Evolutionary conservation across 148 eudicot genomes (phyloP), one percentile per base, ranked within the genome.

Genomic region (Fagopyrum homotropicum): DNA sequence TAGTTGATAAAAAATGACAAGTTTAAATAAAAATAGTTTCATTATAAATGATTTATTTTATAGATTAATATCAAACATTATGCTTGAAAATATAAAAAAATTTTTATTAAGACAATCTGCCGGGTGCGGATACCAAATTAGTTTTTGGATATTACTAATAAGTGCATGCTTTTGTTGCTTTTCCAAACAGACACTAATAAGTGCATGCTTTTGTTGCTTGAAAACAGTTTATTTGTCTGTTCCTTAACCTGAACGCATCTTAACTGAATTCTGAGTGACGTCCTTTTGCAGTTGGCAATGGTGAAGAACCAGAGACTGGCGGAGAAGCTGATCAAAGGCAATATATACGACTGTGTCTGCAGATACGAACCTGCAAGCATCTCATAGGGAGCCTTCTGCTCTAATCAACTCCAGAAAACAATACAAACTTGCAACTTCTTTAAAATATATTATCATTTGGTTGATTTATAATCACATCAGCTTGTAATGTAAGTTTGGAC

Each of bases 221-320:
- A 26, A 15, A 10, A 26, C 11, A 61, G 40, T 2, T 35, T 29
- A 6, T 16, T 54, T 54, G 17, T 54, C n/a, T 9, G 0, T 19
- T 57, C 15, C 10, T 15, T 66, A 1, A 35, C 19, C 71, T 15
- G 17, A 15, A 40, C 17, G 71, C 69, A 63, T 63, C 40, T 26
- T 60, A 60, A 60, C 35, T 4, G 69, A 63, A 29, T 12, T 6
- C 46, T 66, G 46, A 40, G 6, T 66, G 9, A 35, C 43, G 2
- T 43, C n/a, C 48, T 14, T 59, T 75, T 77, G 84, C 92, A 95
- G 98, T 91, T 95, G 73, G 98, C 97, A 4, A 95, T 95, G 98
- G 97, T 95, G 89, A 95, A 95, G 88, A 95, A 95, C 81, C 99
- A 95, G 82, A 87, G 99, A 57, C 74, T 95, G 79, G 99, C 99